Evolutionary conservation across 169 alveolate species (phyloP).

Genomic region (Eimeria sp.): DNA sequence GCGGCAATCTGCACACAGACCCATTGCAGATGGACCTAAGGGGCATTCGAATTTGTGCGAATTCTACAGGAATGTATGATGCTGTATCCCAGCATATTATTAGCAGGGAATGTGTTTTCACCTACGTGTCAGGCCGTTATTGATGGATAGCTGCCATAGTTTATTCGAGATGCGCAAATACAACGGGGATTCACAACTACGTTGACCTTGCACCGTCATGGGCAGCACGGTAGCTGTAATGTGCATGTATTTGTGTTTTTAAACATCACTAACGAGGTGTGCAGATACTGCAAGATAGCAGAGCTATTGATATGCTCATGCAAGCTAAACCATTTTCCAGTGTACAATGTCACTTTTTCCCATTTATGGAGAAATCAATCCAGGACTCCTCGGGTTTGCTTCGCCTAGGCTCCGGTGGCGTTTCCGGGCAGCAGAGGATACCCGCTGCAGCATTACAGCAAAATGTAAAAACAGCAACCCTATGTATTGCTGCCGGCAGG

Average conservation of each 20-base stretch:
- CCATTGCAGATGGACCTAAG: background rate
- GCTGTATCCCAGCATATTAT: too few relatives aligned
- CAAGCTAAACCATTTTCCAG: background rate
- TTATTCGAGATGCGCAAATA: background rate
- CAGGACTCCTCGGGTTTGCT: conserved; percentile 86
- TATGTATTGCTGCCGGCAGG: background rate
- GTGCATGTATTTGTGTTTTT: background rate
- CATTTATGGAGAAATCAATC: conserved; percentile 91
- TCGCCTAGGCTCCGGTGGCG: conserved; percentile 87
- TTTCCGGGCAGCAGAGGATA: conserved; percentile 91
- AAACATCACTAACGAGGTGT: background rate
- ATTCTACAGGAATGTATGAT: too few relatives aligned
- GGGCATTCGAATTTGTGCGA: too few relatives aligned
- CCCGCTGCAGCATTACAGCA: conserved; percentile 85
- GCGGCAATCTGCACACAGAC: conserved; percentile 82
- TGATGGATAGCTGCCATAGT: background rate
- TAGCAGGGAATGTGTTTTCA: too few relatives aligned
- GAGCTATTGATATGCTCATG: background rate
- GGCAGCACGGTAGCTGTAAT: background rate
- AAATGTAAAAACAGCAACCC: background rate
- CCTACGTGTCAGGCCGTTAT: too few relatives aligned
- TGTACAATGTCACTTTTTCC: conserved; percentile 78
- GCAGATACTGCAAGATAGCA: background rate
- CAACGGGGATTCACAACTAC: background rate
- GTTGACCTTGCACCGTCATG: background rate